Conservation (phyloP, 805 yeast species). For the Saturnispora bothae region DNA sequence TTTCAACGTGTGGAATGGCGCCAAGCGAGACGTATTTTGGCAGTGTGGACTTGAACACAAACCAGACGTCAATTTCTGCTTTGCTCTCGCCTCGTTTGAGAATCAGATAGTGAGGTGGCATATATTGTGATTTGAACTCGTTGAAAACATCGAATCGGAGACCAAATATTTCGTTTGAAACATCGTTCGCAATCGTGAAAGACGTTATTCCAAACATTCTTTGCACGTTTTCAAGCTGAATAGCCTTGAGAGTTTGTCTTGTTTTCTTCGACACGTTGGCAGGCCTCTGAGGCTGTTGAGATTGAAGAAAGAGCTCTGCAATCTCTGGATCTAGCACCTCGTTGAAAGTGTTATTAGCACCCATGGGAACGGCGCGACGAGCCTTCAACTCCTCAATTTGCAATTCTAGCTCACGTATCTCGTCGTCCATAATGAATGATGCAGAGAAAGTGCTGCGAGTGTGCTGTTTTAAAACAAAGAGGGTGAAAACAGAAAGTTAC, state of each 20-base stretch:
- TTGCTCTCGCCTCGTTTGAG: slow-evolving; percentile 17
- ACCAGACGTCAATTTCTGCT: slow-evolving; percentile 17
- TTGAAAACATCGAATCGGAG: slow-evolving; percentile 39
- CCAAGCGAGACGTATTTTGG: slow-evolving; percentile 25
- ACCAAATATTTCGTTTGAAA: slow-evolving; percentile 30
- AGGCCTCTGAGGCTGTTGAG: not conserved
- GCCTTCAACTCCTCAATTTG: slow-evolving; percentile 10
- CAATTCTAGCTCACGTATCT: slow-evolving; percentile 11
- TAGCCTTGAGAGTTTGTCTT: slow-evolving; percentile 9
- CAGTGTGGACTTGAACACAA: slow-evolving; percentile 26
- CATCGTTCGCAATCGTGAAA: slow-evolving; percentile 32
- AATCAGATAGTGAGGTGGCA: slow-evolving; percentile 39
- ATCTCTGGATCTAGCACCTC: slow-evolving; percentile 1
- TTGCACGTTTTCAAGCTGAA: slow-evolving; percentile 36
- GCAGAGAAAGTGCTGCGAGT: too few species aligned
- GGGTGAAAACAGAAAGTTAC: not conserved
- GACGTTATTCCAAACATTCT: slow-evolving; percentile 42
- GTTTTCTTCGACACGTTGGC: slow-evolving; percentile 4
- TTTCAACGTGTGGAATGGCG: slow-evolving; percentile 15
- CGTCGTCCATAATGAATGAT: slow-evolving; percentile 6
- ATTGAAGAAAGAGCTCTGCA: not conserved
- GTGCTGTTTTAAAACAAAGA: too few species aligned
- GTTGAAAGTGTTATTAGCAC: not conserved
- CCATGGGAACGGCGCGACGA: not conserved
- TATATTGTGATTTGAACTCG: slow-evolving; percentile 21